phyloP scores from a whole-genome alignment of 1,284 basidiomycete genomes.

The Papiliotrema flavescens region DNA sequence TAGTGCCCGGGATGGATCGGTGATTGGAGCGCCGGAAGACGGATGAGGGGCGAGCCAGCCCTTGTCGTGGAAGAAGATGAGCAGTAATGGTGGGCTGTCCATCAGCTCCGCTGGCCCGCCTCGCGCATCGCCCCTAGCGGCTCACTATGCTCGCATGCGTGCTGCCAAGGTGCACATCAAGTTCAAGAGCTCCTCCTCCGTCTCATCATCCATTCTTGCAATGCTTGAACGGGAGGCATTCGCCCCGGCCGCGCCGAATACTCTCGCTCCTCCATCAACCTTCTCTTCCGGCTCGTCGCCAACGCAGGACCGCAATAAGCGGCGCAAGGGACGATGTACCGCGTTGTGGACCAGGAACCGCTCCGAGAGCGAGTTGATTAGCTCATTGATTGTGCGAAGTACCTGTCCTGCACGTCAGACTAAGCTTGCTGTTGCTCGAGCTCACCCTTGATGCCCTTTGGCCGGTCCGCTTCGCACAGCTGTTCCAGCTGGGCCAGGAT shows the following conservation, averaged over 20 bases:
- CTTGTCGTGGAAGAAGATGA: conserved; percentile 95
- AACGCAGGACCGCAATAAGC: conserved; percentile 80
- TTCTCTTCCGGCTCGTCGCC: conserved; percentile 86
- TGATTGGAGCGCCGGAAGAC: conserved; percentile 32
- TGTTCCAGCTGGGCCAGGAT: conserved; percentile 78
- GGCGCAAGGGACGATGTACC: conserved; percentile 80
- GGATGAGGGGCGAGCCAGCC: conserved; percentile 32
- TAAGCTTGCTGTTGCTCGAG: neutral
- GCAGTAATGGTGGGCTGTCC: conserved; percentile 68
- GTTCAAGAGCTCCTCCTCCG: conserved; percentile 67
- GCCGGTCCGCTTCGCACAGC: conserved; percentile 75
- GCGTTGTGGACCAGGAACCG: conserved; percentile 86
- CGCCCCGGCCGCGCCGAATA: conserved; percentile 77
- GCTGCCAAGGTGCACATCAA: conserved; percentile 86
- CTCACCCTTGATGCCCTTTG: conserved; percentile 67
- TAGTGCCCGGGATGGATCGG: conserved; percentile 49
- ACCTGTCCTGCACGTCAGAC: conserved; percentile 59
- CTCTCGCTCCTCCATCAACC: conserved; percentile 63
- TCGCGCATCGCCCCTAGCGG: neutral
- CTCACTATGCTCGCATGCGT: conserved; percentile 71
- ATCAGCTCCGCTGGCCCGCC: too few species aligned
- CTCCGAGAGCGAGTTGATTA: conserved; percentile 83
- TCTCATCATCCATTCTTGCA: conserved; percentile 19
- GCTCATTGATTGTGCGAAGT: conserved; percentile 74
- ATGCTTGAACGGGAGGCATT: conserved; percentile 23